A percentile compares a stretch with the other conserved stretches of the same genome.
Conservation (phyloP, 2,329 filamentous ascomycete genomes). For the Hypocrella siamensis region DNA sequence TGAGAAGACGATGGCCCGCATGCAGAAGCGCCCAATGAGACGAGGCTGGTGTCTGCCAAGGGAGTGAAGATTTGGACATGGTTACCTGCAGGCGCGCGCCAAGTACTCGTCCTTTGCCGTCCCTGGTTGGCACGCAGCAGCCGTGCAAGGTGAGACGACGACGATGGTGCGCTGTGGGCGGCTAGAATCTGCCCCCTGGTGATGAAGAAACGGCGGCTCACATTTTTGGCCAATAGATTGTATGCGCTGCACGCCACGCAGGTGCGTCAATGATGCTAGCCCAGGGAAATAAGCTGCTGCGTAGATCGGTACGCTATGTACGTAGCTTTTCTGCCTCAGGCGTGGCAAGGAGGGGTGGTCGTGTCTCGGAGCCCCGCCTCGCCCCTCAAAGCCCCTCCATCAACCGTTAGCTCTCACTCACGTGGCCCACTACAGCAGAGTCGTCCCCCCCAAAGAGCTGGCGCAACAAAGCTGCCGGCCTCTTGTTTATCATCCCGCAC, state of each 20-base stretch:
- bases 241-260: no score
- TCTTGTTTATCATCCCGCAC: constrained; percentile 1
- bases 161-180: constrained; percentile 9
- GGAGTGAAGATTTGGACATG: constrained; percentile 1
- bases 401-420: no score
- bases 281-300: no score
- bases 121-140: constrained; percentile 9
- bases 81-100: constrained; percentile 22
- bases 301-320: no score
- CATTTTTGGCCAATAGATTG: no score
- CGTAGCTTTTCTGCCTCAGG: constrained; percentile 3
- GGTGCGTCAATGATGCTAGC: no score
- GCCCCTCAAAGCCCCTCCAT: no score
- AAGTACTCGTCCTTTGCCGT: constrained; percentile 11
- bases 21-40: no score
- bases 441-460: constrained; percentile 12
- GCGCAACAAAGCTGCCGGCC: no score
- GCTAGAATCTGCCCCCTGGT: constrained; percentile 11
- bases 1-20: neutral
- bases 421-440: constrained; percentile 19
- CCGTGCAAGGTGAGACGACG: constrained; percentile 4
- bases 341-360: neutral
- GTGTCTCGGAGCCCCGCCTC: neutral
- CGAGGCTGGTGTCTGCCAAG: neutral
- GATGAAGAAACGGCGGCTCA: no score